These are phyloP conservation scores for Epichloe glyceriae DNA, from an alignment of 2,329 filamentous ascomycete genomes.

Conservation along the genomic window DNA sequence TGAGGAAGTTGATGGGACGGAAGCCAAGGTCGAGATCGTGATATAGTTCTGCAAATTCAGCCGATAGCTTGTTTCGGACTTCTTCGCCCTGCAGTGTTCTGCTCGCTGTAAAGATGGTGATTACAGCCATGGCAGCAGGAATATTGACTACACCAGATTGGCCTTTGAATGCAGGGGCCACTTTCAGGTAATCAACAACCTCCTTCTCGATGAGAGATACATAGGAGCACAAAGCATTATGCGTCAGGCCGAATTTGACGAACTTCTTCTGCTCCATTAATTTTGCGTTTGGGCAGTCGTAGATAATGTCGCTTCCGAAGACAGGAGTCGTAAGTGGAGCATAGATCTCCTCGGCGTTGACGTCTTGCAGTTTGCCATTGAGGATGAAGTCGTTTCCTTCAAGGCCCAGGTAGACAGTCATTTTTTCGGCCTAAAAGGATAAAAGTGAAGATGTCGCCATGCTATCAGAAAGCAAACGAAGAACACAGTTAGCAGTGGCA, in stretches of 20 bases:
- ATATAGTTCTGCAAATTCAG: slow-evolving; percentile 69
- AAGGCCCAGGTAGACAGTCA: slow-evolving; percentile 71
- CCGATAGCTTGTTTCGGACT: slow-evolving; percentile 61
- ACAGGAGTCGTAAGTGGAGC: slow-evolving; percentile 58
- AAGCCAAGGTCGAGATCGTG: slow-evolving; percentile 88
- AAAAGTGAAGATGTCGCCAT: slow-evolving; percentile 88
- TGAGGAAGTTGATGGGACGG: slow-evolving; percentile 77
- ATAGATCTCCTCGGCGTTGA: slow-evolving; percentile 86
- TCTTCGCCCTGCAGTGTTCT: slow-evolving; percentile 75
- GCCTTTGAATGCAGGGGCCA: slow-evolving; percentile 52
- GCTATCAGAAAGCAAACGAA: slow-evolving; percentile 31
- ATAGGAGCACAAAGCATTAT: slow-evolving; percentile 60
- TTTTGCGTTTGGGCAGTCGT: slow-evolving; percentile 82
- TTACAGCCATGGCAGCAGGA: slow-evolving; percentile 63
- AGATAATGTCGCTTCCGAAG: slow-evolving; percentile 78
- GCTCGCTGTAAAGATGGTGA: slow-evolving; percentile 83
- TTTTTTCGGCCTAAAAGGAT: slow-evolving; percentile 79
- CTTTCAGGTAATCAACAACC: slow-evolving; percentile 59
- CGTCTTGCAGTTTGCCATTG: slow-evolving; percentile 80
- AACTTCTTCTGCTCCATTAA: slow-evolving; percentile 97
- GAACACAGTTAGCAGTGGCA: neutral
- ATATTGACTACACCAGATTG: slow-evolving; percentile 58
- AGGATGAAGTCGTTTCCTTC: slow-evolving; percentile 83
- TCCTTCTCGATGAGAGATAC: slow-evolving; percentile 68
- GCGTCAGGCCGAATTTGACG: slow-evolving; percentile 69